Percentiles rank a stretch among this genome's conserved stretches.
phyloP scores from a whole-genome alignment of 805 yeast genomes.

The Metschnikowia rubicola region DNA sequence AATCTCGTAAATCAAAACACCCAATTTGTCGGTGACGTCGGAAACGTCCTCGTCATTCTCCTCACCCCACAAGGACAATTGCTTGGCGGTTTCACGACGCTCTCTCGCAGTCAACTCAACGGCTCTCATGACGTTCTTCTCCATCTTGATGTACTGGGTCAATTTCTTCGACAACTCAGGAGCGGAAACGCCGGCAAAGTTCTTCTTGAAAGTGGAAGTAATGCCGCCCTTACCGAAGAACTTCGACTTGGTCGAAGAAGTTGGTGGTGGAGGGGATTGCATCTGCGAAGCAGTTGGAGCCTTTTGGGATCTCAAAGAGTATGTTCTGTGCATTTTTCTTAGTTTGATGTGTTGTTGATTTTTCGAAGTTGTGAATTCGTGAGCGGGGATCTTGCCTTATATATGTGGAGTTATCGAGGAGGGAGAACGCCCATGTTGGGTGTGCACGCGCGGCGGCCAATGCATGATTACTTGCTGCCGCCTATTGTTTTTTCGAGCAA shows the following conservation, averaged over 20 bases:
- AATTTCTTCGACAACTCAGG: slow-evolving; percentile 93
- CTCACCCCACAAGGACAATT: slow-evolving; percentile 96
- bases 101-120: slow-evolving; percentile 90
- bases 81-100: slow-evolving; percentile 95
- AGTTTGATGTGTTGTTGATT: background rate
- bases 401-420: slow-evolving; percentile 6
- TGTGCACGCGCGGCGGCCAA: slow-evolving; percentile 11
- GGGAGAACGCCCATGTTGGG: slow-evolving; percentile 6
- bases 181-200: slow-evolving; percentile 87
- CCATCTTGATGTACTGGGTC: slow-evolving; percentile 90
- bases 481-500: background rate
- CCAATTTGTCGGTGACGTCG: slow-evolving; percentile 95
- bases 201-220: slow-evolving; percentile 68
- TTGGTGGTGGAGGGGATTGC: slow-evolving; percentile 78
- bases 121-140: slow-evolving; percentile 92
- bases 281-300: slow-evolving; percentile 82
- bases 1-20: slow-evolving; percentile 90
- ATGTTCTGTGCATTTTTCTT: slow-evolving; percentile 70
- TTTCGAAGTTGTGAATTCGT: background rate
- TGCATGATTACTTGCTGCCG: slow-evolving; percentile 8
- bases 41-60: slow-evolving; percentile 96
- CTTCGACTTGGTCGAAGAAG: slow-evolving; percentile 66
- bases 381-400: slow-evolving; percentile 6
- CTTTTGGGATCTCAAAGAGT: slow-evolving; percentile 71
- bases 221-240: slow-evolving; percentile 76